Evolutionary conservation across 192 early-diverging fungal species (phyloP), one percentile per base, ranked within the genome.

Genomic region (Blastocladiella britannica): DNA sequence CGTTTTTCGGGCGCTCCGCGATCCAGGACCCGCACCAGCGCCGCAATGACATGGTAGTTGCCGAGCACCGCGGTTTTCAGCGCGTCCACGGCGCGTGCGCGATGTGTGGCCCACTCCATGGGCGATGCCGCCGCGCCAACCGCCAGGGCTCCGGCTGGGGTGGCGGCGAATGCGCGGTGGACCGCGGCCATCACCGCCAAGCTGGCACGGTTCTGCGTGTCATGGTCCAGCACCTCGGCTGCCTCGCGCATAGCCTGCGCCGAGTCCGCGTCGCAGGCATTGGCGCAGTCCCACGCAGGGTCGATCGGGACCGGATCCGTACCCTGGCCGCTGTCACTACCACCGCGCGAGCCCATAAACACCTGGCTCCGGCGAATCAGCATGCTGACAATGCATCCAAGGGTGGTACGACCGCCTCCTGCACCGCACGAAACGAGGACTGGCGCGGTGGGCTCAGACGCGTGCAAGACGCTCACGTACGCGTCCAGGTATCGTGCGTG

Each of bases 401-500:
- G 72, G 26, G 80, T 82, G 3, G 80, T 82, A 51, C 80, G 54
- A 20, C 78, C 80, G 18, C 68, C 72, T 8, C 80, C 80, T 72
- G 79, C 76, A 6, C 80, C 80, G 62, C 80, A 82, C 52, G 78
- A 78, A 57, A 82, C 78, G 8, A 82, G 66, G 5, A 80, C 59
- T 7, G 74, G 65, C 58, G 76, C 75, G 2, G 61, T 53, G 0
- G 62, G 58, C 9, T 56, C 56, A 4, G 65, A 55, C 4, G 58
- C 47, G 29, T 71, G 69, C 43, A 82, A 68, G 2, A 70, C 69
- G 5, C 61, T 57, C 0, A 82, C 67, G 56, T 77, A 82, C 55
- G 77, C 78, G 65, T 82, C 76, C 29, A 80, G 55, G 58, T 76
- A 80, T 24, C 70, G 61, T n/a, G n/a, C n/a, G 56, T 81, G 76